A percentile compares a stretch with the other conserved stretches of the same genome.
phyloP scores from a whole-genome alignment of 2,329 filamentous ascomycete genomes.

The Metarhizium rileyi region DNA sequence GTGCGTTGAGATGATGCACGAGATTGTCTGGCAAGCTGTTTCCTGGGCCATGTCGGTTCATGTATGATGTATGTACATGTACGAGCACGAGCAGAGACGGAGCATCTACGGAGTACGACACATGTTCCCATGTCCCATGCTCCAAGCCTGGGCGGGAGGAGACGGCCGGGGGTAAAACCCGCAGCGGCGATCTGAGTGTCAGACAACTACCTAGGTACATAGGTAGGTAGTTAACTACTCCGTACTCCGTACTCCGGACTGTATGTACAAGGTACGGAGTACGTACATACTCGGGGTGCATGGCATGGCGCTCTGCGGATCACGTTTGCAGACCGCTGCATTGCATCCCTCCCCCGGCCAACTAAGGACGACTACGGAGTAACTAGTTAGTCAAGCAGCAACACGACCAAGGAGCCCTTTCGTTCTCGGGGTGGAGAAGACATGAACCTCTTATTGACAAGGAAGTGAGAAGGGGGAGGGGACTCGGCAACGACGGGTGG shows the following conservation, averaged over 20 bases:
- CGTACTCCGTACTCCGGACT: neutral
- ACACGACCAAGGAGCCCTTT: neutral
- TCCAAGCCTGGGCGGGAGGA: neutral
- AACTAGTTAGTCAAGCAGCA: neutral
- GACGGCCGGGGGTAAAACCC: neutral
- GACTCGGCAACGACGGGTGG: neutral
- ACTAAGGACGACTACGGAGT: neutral
- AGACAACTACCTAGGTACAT: no score
- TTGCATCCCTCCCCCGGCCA: neutral
- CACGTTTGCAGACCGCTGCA: constrained; percentile 3
- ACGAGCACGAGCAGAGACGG: neutral
- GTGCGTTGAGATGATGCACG: neutral
- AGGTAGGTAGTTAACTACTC: no score
- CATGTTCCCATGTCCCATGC: neutral
- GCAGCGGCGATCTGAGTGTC: constrained; percentile 1
- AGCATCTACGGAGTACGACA: neutral
- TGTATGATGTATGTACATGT: no score
- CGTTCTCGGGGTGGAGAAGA: neutral
- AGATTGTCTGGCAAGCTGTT: neutral
- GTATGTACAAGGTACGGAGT: neutral
- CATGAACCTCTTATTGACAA: neutral
- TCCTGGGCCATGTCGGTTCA: constrained; percentile 1
- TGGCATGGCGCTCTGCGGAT: constrained; percentile 2
- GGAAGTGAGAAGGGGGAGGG: neutral
- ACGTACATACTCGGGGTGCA: neutral